Conservation (phyloP, 1,139 yeast species). For the Blastobotrys capitulatus region DNA sequence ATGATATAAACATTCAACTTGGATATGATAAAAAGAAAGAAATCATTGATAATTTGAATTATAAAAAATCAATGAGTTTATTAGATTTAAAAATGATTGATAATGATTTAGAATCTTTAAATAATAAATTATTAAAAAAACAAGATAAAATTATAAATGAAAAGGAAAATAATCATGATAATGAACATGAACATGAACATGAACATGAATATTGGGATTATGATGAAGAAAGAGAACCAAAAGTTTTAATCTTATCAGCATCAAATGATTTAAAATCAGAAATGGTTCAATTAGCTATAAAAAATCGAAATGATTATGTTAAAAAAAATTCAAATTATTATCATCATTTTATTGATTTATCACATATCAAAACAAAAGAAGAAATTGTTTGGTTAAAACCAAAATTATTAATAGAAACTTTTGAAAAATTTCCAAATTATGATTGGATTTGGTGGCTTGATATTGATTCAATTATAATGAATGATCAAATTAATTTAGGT, state of each 20-base stretch:
- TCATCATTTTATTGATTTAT: slow-evolving; percentile 28
- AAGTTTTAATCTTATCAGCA: slow-evolving; percentile 30
- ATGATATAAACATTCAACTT: too few relatives aligned
- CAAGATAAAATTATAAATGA: not conserved
- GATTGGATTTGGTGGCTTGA: slow-evolving; percentile 36
- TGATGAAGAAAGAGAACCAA: slow-evolving; percentile 3
- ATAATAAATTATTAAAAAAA: not conserved
- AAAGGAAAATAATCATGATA: too few relatives aligned
- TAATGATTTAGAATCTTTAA: slow-evolving; percentile 3
- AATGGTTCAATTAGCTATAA: slow-evolving; percentile 24
- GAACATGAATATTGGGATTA: not conserved
- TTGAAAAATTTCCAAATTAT: slow-evolving; percentile 25
- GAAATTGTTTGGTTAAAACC: slow-evolving; percentile 30
- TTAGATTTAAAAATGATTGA: slow-evolving; percentile 5
- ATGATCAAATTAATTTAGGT: slow-evolving; percentile 26
- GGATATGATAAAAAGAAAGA: too few relatives aligned
- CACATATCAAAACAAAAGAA: slow-evolving; percentile 16
- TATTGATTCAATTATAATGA: slow-evolving; percentile 22
- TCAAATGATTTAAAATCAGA: slow-evolving; percentile 28
- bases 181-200: not conserved
- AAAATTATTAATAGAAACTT: slow-evolving; percentile 27
- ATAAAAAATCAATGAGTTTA: not conserved
- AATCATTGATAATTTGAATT: not conserved
- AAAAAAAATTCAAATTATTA: slow-evolving; percentile 29
- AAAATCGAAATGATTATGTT: slow-evolving; percentile 32